phyloP scores from a whole-genome alignment of 495 filamentous ascomycete genomes.

The Evernia prunastri region DNA sequence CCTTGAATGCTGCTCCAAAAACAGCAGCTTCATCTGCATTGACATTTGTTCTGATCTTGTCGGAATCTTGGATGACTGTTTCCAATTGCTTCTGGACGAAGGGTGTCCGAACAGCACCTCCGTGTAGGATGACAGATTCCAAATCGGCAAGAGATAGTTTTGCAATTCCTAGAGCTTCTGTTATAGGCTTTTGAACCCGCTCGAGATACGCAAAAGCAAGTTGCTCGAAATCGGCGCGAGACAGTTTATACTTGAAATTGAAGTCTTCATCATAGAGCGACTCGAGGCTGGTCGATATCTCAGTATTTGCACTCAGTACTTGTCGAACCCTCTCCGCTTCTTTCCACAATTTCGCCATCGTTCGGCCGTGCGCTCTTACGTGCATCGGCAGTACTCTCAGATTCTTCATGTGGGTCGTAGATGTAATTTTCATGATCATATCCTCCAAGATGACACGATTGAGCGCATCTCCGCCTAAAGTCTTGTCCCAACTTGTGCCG shows the following conservation, averaged over 20 bases:
- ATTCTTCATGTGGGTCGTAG: slow-evolving; percentile 63
- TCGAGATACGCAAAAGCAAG: slow-evolving; percentile 62
- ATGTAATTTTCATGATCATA: slow-evolving; percentile 73
- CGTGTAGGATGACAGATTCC: slow-evolving; percentile 87
- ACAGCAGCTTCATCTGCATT: slow-evolving; percentile 97
- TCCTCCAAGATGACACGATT: slow-evolving; percentile 83
- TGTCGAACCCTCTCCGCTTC: slow-evolving; percentile 84
- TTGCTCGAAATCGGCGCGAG: slow-evolving; percentile 74
- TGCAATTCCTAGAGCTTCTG: slow-evolving; percentile 67
- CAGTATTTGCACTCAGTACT: slow-evolving; percentile 85
- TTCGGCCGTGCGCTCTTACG: slow-evolving; percentile 71
- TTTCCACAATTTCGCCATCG: slow-evolving; percentile 82
- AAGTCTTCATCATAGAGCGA: slow-evolving; percentile 76
- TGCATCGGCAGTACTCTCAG: slow-evolving; percentile 49
- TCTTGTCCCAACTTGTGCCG: slow-evolving; percentile 80
- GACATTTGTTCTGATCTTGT: slow-evolving; percentile 86
- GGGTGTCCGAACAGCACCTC: slow-evolving; percentile 83
- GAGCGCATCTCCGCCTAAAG: slow-evolving; percentile 81
- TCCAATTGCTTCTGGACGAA: slow-evolving; percentile 91
- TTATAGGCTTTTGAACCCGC: slow-evolving; percentile 61
- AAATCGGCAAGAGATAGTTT: slow-evolving; percentile 68
- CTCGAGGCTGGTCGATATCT: slow-evolving; percentile 76
- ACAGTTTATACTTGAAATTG: slow-evolving; percentile 87
- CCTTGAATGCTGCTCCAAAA: slow-evolving; percentile 94
- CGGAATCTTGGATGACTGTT: slow-evolving; percentile 57